Base-by-base conservation (phyloP, 176 grass and related monocot genomes). In the Carex littledalei region DNA sequence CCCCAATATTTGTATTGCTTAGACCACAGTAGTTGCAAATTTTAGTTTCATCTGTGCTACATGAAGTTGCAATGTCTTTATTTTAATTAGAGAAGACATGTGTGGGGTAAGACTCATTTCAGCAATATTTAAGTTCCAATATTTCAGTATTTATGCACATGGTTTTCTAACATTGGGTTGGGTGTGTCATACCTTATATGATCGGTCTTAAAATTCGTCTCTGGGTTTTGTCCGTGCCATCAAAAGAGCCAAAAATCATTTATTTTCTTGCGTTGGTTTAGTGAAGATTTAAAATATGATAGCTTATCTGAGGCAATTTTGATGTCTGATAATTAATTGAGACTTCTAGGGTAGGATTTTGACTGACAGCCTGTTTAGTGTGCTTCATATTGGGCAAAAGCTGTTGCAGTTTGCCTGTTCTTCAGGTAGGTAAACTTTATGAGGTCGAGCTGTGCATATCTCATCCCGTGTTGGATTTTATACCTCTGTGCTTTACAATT, bases 41-140 rank as follows among this genome's bases (percentile, higher is more conserved):
- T 68, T 50, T 64, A 83, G 81, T 83, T 41, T 66, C 43, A n/a
- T 63, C 9, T 45, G 31, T 22, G 57, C 57, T 13, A 18, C 18
- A 6, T 17, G 79, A 16, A 62, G 49, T 32, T 55, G 50, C 4
- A 75, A 75, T 75, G 71, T 53, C 71, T 75, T 60, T 52, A 26
- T 76, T 76, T 76, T 76, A 70, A 76, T 26, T 53, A 52, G 45
- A 52, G 49, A 9, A 52, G 74, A 78, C 24, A 56, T 78, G 56
- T 22, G 12, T 34, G 43, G 21, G 34, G 50, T 78, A 78, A 78
- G 74, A 78, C 74, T 78, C 50, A 76, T 76, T 49, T 78, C 50
- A 55, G 24, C 70, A 73, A 70, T 43, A 32, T 14, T 78, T 16
- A 31, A 22, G 56, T 49, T 32, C 14, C 52, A 78, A 77, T 55